These are phyloP conservation scores for Cutaneotrichosporon dermatis DNA, from an alignment of 1,284 basidiomycete genomes.

Conservation along the genomic window DNA sequence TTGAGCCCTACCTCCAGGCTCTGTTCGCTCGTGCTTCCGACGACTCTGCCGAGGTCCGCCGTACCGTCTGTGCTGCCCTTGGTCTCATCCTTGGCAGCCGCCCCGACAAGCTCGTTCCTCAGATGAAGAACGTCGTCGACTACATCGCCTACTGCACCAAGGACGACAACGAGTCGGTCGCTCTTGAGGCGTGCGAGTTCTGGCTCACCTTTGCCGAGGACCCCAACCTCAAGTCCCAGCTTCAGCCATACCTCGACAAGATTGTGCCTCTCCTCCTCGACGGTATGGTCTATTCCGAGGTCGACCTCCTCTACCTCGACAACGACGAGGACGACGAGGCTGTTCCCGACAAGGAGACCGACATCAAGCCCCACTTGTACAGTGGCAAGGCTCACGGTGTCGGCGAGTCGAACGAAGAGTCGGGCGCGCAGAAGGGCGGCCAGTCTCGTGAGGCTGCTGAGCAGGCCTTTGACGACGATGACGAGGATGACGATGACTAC, in stretches of 20 bases:
- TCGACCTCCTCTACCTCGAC: conserved; percentile 91
- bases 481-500: conserved; percentile 83
- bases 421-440: conserved; percentile 21
- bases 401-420: conserved; percentile 56
- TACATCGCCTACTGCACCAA: conserved; percentile 99
- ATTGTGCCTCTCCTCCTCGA: conserved; percentile 91
- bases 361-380: conserved; percentile 95
- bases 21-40: conserved; percentile 94
- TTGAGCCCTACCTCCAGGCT: conserved; percentile 86
- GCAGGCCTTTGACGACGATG: conserved; percentile 55
- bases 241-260: conserved; percentile 78
- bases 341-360: conserved; percentile 86
- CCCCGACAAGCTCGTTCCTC: conserved; percentile 93
- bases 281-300: conserved; percentile 96
- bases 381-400: conserved; percentile 71
- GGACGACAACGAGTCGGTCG: conserved; percentile 91
- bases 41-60: conserved; percentile 84
- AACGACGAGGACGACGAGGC: conserved; percentile 78
- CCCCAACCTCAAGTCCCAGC: conserved; percentile 71
- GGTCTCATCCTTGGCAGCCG: conserved; percentile 86
- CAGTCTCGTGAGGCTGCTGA: conserved; percentile 44
- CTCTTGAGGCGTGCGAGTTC: conserved; percentile 97
- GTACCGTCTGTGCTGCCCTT: conserved; percentile 93
- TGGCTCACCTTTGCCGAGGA: conserved; percentile 99
- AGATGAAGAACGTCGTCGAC: conserved; percentile 91